Evolutionary conservation across 768 basidiomycete genomes (phyloP).

Genomic region (Epithele typhae): DNA sequence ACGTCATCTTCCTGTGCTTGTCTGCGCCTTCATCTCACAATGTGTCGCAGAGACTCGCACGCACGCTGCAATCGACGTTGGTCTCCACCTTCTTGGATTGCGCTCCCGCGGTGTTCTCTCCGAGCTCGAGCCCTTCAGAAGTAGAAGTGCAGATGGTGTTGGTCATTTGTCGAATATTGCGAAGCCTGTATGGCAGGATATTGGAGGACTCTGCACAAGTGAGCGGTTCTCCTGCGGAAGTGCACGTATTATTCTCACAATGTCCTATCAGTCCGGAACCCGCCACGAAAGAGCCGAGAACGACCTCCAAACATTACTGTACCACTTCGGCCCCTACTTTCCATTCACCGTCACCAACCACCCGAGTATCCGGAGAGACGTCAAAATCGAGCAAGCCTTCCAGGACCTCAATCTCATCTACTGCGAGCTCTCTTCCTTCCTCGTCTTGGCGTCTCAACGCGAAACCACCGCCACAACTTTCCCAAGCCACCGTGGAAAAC

Average conservation of each 20-base stretch:
- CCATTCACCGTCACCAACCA: slow-evolving; percentile 54
- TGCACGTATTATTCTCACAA: not conserved
- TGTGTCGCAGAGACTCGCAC: slow-evolving; percentile 54
- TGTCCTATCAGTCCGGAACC: slow-evolving; percentile 5
- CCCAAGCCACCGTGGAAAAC: not conserved
- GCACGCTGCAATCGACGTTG: slow-evolving; percentile 72
- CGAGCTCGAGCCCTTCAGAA: slow-evolving; percentile 52
- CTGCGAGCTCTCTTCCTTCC: slow-evolving; percentile 70
- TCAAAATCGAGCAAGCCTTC: slow-evolving; percentile 60
- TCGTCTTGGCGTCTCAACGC: slow-evolving; percentile 36
- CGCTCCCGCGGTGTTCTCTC: slow-evolving; percentile 78
- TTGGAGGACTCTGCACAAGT: slow-evolving; percentile 40
- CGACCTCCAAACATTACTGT: slow-evolving; percentile 56
- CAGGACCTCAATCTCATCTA: slow-evolving; percentile 73
- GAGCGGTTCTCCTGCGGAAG: slow-evolving; percentile 15
- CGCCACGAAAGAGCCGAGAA: slow-evolving; percentile 30
- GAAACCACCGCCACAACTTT: too few relatives aligned
- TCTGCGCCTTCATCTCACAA: not conserved
- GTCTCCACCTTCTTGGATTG: slow-evolving; percentile 84
- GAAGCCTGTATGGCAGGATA: slow-evolving; percentile 55
- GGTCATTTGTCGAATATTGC: slow-evolving; percentile 53
- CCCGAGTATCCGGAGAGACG: slow-evolving; percentile 37
- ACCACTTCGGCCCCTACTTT: slow-evolving; percentile 80
- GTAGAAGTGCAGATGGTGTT: slow-evolving; percentile 56
- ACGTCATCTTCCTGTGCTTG: not conserved